Base-by-base conservation (phyloP, 345 rosid genomes). In the Bruguiera sexangula region DNA sequence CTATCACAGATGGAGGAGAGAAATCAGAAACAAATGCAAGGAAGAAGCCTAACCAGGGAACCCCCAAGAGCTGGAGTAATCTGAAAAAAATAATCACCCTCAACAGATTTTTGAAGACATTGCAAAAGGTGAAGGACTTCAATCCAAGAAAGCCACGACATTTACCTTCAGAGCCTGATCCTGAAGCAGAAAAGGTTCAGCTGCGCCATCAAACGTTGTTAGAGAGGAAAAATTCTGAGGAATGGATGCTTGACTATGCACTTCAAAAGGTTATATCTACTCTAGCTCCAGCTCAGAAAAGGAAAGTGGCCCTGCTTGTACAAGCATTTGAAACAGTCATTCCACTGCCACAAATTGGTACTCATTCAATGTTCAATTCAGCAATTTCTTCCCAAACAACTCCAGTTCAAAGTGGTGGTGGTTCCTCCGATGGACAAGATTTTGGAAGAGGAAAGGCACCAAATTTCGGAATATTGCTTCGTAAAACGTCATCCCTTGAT, bases 221-320 rank as follows among this genome's bases (percentile, higher is more conserved):
- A 30, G 90, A 79, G 71, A 87, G 82, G 72, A 90, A 81, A 79
- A 83, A 80, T 65, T 73, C 82, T 0, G 96, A 88, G 48, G 96
- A 88, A 73, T 95, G 97, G 95, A 92, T 92, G 96, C 89, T 92
- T 26, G 96, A 95, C 77, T 78, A 84, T 73, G 88, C 96, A 46
- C 91, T 95, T 68, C 96, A 82, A 83, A 85, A 73, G 60, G 98
- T 87, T 39, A 91, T 95, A 66, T 80, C 94, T 1, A 81, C 81
- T 69, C 86, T 95, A 71, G 89, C 91, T 64, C 96, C 98, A 34
- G 90, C 90, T 46, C 83, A 94, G 78, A 90, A 81, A 76, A 83
- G 86, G 70, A 92, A 89, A 80, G 99, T 95, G 63, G 82, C 80
- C 70, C 71, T 92, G 66, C 87, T 95, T 7, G 90, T 92, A 2